phyloP scores from a whole-genome alignment of 176 grass and related monocot species.

The Saccharum spontaneum region DNA sequence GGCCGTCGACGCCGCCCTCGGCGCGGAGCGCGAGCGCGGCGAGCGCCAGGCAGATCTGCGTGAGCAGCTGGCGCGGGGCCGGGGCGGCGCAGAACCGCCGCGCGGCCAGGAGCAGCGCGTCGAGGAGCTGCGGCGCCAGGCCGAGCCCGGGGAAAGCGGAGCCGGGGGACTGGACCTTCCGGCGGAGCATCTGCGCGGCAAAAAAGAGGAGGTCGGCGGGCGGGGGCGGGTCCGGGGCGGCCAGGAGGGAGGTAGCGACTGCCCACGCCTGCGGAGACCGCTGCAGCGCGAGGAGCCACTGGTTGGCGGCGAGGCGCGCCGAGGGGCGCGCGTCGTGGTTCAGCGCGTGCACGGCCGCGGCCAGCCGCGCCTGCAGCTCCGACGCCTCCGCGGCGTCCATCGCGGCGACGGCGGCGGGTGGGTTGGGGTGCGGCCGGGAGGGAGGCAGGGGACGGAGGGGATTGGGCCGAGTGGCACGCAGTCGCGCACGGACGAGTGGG shows the following conservation, averaged over 20 bases:
- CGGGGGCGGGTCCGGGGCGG: conserved; percentile 40
- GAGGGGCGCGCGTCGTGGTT: conserved; percentile 24
- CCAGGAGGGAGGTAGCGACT: conserved; percentile 34
- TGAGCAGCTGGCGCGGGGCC: conserved; percentile 70
- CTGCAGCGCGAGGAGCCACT: conserved; percentile 48
- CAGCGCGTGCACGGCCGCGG: conserved; percentile 61
- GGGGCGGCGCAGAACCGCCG: conserved; percentile 62
- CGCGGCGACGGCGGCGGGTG: conserved; percentile 31
- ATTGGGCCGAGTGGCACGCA: conserved; percentile 46
- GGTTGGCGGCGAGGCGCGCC: conserved; percentile 30
- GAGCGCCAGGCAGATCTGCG: conserved; percentile 88
- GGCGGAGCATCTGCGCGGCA: conserved; percentile 62
- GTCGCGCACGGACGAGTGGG: conserved; percentile 4
- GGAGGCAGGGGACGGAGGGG: conserved; percentile 25
- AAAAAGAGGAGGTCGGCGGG: conserved; percentile 51
- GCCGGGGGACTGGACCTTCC: conserved; percentile 50
- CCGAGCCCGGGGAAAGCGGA: not conserved
- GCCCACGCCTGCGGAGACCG: conserved; percentile 43
- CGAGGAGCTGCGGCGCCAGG: conserved; percentile 33
- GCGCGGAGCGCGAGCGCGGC: conserved; percentile 60
- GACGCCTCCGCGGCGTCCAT: conserved; percentile 43
- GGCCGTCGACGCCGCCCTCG: conserved; percentile 63
- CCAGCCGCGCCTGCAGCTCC: conserved; percentile 63
- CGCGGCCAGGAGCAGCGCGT: conserved; percentile 71
- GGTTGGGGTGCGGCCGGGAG: conserved; percentile 6